Evolutionary conservation across 371 early-diverging fungal genomes (phyloP).

Genomic region (Mucor piriformis): DNA sequence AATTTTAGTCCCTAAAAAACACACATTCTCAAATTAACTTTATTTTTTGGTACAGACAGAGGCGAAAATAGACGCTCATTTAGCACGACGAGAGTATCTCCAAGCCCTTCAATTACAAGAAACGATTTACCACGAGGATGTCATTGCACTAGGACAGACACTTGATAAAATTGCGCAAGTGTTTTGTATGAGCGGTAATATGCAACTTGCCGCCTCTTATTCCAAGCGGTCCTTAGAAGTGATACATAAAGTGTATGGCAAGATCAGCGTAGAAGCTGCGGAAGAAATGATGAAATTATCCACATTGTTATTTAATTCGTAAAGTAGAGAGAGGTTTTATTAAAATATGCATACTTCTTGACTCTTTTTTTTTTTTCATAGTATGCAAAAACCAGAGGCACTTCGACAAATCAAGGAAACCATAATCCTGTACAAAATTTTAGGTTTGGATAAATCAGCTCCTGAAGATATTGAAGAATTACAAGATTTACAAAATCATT

Average conservation of each 20-base stretch:
- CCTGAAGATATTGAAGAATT: slow-evolving; percentile 30
- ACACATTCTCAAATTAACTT: not conserved
- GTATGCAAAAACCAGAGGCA: slow-evolving; percentile 12
- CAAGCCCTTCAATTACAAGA: slow-evolving; percentile 14
- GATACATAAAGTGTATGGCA: slow-evolving; percentile 25
- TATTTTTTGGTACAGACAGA: slow-evolving; percentile 14
- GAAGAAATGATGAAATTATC: slow-evolving; percentile 40
- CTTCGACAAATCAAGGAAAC: slow-evolving; percentile 16
- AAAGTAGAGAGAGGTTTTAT: not conserved
- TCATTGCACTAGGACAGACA: slow-evolving; percentile 23
- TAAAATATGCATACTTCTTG: not conserved
- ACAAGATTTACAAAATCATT: slow-evolving; percentile 13
- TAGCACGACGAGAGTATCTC: slow-evolving; percentile 1
- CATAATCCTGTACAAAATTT: slow-evolving; percentile 11
- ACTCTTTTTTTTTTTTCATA: not conserved
- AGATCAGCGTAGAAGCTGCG: slow-evolving; percentile 31
- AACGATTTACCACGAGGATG: slow-evolving; percentile 17
- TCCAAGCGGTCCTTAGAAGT: slow-evolving; percentile 22
- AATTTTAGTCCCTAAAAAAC: not conserved
- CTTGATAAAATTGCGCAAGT: slow-evolving; percentile 26
- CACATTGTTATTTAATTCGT: slow-evolving; percentile 26
- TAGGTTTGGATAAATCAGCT: slow-evolving; percentile 18
- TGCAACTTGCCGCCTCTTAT: slow-evolving; percentile 18
- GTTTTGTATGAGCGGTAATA: slow-evolving; percentile 10
- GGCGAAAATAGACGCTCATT: slow-evolving; percentile 1